Percentiles rank a stretch among this genome's conserved stretches.
These are phyloP conservation scores for Phytophthora boehmeriae DNA, from an alignment of 352 stramenopile genomes.

Conservation along the genomic window DNA sequence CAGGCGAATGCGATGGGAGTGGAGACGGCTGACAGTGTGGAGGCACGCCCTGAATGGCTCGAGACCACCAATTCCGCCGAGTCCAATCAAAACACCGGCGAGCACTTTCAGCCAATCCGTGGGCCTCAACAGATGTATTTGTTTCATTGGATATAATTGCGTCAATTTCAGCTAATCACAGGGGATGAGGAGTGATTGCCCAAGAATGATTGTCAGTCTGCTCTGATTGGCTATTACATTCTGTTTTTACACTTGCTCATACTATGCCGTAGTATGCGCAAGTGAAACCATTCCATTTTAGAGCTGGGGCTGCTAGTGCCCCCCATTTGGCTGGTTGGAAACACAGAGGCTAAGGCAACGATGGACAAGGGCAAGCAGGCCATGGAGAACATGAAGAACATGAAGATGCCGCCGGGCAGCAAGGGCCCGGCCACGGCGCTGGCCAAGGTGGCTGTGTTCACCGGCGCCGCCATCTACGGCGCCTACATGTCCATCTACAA, in stretches of 20 bases:
- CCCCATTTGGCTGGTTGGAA: constrained; percentile 34
- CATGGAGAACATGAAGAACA: constrained; percentile 92
- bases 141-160: too few relatives aligned
- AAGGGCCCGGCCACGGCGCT: constrained; percentile 63
- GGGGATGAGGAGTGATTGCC: too few relatives aligned
- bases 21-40: constrained; percentile 21
- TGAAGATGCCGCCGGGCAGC: constrained; percentile 79
- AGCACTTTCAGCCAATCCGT: too few relatives aligned
- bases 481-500: constrained; percentile 90
- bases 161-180: too few relatives aligned
- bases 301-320: constrained; percentile 7
- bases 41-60: neutral
- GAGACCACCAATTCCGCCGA: constrained; percentile 45
- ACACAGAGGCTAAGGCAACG: constrained; percentile 5
- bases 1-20: constrained; percentile 78
- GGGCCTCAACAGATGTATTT: too few relatives aligned
- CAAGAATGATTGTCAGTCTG: too few relatives aligned
- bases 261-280: too few relatives aligned
- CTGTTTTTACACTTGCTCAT: too few relatives aligned
- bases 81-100: constrained; percentile 32
- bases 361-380: constrained; percentile 89
- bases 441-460: constrained; percentile 65
- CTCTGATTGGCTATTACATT: too few relatives aligned
- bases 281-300: neutral
- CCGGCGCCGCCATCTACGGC: constrained; percentile 70